phyloP scores from a whole-genome alignment of 106 monocot species.

The Apostasia ramifera region DNA sequence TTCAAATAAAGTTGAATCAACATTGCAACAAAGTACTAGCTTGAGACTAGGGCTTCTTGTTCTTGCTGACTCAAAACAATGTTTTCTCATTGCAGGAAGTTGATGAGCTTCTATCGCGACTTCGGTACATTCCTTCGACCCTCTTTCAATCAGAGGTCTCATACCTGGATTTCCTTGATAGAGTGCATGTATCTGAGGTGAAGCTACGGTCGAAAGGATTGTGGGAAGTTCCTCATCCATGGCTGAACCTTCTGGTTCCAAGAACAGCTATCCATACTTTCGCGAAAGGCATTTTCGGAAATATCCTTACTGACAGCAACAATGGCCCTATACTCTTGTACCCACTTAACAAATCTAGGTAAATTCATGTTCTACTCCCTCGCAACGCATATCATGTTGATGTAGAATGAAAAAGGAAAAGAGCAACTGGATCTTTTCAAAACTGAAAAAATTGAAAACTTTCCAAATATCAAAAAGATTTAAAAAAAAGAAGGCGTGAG shows the following conservation, averaged over 20 bases:
- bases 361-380: slow-evolving; percentile 6
- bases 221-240: slow-evolving; percentile 95
- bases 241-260: slow-evolving; percentile 86
- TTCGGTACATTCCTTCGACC: slow-evolving; percentile 62
- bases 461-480: too few relatives aligned
- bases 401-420: too few relatives aligned
- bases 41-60: neutral
- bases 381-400: too few relatives aligned
- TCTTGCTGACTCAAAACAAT: neutral
- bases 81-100: slow-evolving; percentile 44
- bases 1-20: too few relatives aligned
- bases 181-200: slow-evolving; percentile 63
- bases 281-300: slow-evolving; percentile 55
- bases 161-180: slow-evolving; percentile 80
- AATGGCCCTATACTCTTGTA: slow-evolving; percentile 88
- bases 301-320: slow-evolving; percentile 68
- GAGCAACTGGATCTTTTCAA: too few relatives aligned
- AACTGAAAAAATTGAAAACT: too few relatives aligned
- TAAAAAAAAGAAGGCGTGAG: too few relatives aligned
- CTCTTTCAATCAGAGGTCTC: slow-evolving; percentile 80
- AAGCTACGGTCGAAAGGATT: slow-evolving; percentile 64
- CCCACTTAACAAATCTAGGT: slow-evolving; percentile 84
- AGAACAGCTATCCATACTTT: slow-evolving; percentile 50
- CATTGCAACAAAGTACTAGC: too few relatives aligned
- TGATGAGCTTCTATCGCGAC: slow-evolving; percentile 42